Evolutionary conservation across 805 yeast genomes (phyloP).

Genomic region (Tetrapisispora phaffii): DNA sequence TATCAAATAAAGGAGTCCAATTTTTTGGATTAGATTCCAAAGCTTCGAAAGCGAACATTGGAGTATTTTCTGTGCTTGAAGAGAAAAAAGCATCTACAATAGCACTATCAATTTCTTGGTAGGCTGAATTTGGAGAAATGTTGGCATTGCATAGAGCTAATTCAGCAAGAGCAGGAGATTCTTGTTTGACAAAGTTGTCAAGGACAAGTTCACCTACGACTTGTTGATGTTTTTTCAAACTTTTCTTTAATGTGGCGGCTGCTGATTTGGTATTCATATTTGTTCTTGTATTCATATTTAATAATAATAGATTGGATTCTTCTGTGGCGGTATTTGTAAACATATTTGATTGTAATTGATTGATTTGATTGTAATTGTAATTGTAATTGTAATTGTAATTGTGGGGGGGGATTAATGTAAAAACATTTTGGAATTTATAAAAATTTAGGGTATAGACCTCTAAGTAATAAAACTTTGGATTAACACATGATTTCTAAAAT

Average conservation of each 20-base stretch:
- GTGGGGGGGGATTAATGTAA: background rate
- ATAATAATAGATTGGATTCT: slow-evolving; percentile 1
- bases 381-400: background rate
- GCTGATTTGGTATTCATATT: background rate
- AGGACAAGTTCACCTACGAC: slow-evolving; percentile 20
- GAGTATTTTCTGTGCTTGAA: slow-evolving; percentile 42
- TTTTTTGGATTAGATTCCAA: slow-evolving; percentile 30
- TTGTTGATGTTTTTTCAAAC: slow-evolving; percentile 5
- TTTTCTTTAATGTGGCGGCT: background rate
- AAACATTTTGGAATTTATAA: background rate
- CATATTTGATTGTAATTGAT: slow-evolving; percentile 1
- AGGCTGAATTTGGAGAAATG: background rate
- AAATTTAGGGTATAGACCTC: slow-evolving; percentile 1
- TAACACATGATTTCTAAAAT: slow-evolving; percentile 1
- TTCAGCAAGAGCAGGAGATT: slow-evolving; percentile 3
- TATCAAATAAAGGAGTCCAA: slow-evolving; percentile 57
- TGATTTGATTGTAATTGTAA: slow-evolving; percentile 2
- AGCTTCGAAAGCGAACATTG: slow-evolving; percentile 40
- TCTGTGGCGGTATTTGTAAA: background rate
- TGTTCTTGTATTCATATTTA: background rate
- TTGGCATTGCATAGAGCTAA: slow-evolving; percentile 1
- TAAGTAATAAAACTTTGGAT: background rate
- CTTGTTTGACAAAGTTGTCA: slow-evolving; percentile 19
- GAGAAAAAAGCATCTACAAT: slow-evolving; percentile 48
- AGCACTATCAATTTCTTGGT: slow-evolving; percentile 41